These are phyloP conservation scores for Aspergillaceae sp. DNA, from an alignment of 2,329 filamentous ascomycete species.

Conservation along the genomic window DNA sequence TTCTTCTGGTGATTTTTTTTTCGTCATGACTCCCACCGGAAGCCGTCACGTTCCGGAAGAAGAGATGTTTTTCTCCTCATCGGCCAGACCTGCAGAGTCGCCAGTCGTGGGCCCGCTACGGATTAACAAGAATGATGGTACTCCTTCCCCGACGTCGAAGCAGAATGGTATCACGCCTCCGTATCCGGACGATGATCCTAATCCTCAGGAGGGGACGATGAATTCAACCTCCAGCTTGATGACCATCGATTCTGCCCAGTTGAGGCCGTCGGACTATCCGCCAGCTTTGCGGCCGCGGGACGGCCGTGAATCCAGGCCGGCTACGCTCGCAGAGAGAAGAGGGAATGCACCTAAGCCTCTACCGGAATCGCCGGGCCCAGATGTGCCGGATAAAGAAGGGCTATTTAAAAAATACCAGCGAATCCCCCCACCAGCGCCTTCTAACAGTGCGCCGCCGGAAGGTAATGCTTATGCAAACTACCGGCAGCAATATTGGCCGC, in stretches of 20 bases:
- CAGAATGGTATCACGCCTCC: constrained; percentile 50
- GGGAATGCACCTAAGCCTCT: constrained; percentile 68
- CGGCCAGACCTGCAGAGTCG: constrained; percentile 47
- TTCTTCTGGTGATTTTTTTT: background rate
- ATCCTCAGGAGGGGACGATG: constrained; percentile 22
- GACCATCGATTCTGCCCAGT: constrained; percentile 2
- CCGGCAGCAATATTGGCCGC: constrained; percentile 57
- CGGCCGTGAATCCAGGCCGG: constrained; percentile 47
- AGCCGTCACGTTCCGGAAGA: constrained; percentile 62
- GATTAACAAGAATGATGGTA: constrained; percentile 69
- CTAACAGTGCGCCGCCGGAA: constrained; percentile 12
- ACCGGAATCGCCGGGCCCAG: constrained; percentile 71
- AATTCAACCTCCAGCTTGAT: too few relatives aligned
- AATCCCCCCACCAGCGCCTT: constrained; percentile 26
- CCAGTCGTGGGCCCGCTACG: constrained; percentile 75
- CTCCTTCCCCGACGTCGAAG: constrained; percentile 37
- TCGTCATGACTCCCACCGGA: constrained; percentile 37
- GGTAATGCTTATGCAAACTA: constrained; percentile 43
- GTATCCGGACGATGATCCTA: constrained; percentile 60
- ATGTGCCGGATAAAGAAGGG: constrained; percentile 66
- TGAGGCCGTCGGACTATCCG: constrained; percentile 30
- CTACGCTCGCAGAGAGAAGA: constrained; percentile 68
- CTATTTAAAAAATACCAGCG: constrained; percentile 58
- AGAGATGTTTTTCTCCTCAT: constrained; percentile 61
- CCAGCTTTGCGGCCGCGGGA: constrained; percentile 32